A percentile compares a stretch with the other conserved stretches of the same genome.
Conservation (phyloP, 805 yeast genomes). For the Kluyveromyces aestuarii region DNA sequence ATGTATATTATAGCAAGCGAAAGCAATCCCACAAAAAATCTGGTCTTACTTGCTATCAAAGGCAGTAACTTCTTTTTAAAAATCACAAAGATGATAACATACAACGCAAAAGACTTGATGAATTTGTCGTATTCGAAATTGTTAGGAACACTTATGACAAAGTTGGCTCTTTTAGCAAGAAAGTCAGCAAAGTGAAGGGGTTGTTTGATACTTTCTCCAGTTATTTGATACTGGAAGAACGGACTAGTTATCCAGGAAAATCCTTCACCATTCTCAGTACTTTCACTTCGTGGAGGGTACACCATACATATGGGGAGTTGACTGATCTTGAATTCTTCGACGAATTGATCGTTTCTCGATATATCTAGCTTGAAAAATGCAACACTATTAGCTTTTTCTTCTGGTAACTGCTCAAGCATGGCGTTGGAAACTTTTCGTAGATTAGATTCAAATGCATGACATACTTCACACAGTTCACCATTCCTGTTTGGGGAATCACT, state of each 20-base stretch:
- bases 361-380: constrained; percentile 47
- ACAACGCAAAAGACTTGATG: constrained; percentile 35
- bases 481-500: constrained; percentile 34
- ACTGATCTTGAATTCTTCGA: constrained; percentile 34
- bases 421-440: constrained; percentile 34
- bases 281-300: constrained; percentile 39
- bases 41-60: constrained; percentile 17
- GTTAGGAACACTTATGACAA: constrained; percentile 35
- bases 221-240: constrained; percentile 30
- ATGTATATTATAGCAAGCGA: constrained; percentile 33
- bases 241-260: constrained; percentile 23
- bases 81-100: constrained; percentile 36
- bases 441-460: constrained; percentile 36
- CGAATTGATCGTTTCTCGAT: constrained; percentile 32
- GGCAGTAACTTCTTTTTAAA: constrained; percentile 40
- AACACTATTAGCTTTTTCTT: constrained; percentile 27
- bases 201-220: constrained; percentile 27
- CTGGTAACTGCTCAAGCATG: constrained; percentile 37
- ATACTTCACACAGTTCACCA: constrained; percentile 34
- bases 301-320: constrained; percentile 63
- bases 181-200: constrained; percentile 45
- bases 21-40: constrained; percentile 27
- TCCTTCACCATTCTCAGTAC: constrained; percentile 15
- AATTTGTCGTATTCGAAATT: constrained; percentile 38
- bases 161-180: constrained; percentile 37